Evolutionary conservation across 2,329 filamentous ascomycete species (phyloP).

Genomic region (Hyphodiscus sp.): DNA sequence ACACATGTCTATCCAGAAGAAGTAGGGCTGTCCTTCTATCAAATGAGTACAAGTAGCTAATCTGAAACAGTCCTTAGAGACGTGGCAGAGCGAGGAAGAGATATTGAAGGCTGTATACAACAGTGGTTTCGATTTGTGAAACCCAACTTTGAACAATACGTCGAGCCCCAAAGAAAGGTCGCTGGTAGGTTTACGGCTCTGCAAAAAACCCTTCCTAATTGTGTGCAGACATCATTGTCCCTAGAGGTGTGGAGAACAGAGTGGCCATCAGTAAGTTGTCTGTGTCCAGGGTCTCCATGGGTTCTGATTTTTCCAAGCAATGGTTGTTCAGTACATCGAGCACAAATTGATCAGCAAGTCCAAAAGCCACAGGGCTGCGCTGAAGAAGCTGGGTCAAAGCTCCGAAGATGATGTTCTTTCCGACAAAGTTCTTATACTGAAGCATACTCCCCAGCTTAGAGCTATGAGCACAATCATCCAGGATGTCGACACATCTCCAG

Average conservation of each 20-base stretch:
- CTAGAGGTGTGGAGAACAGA: conserved; percentile 86
- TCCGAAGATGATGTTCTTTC: conserved; percentile 68
- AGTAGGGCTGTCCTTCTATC: conserved; percentile 45
- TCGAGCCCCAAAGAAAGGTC: conserved; percentile 83
- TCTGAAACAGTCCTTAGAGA: conserved; percentile 59
- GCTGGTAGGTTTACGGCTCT: conserved; percentile 49
- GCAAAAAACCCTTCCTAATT: not conserved
- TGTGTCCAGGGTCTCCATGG: conserved; percentile 4
- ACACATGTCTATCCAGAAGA: conserved; percentile 85
- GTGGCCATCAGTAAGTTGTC: conserved; percentile 69
- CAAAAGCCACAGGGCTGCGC: conserved; percentile 68
- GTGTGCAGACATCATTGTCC: conserved; percentile 76
- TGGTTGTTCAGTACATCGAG: conserved; percentile 91
- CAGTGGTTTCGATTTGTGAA: conserved; percentile 98
- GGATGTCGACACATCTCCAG: conserved; percentile 67
- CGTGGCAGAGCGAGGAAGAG: conserved; percentile 79
- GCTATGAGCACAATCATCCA: conserved; percentile 91
- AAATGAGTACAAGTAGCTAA: conserved; percentile 3
- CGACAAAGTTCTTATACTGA: conserved; percentile 65
- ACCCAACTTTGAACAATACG: conserved; percentile 90
- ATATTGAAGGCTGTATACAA: conserved; percentile 93
- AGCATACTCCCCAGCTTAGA: conserved; percentile 71
- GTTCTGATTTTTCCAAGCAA: conserved; percentile 45
- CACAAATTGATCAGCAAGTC: conserved; percentile 85
- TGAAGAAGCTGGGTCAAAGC: conserved; percentile 68